phyloP scores from a whole-genome alignment of 2,329 filamentous ascomycete genomes.

The Cladosporium sphaerospermum region DNA sequence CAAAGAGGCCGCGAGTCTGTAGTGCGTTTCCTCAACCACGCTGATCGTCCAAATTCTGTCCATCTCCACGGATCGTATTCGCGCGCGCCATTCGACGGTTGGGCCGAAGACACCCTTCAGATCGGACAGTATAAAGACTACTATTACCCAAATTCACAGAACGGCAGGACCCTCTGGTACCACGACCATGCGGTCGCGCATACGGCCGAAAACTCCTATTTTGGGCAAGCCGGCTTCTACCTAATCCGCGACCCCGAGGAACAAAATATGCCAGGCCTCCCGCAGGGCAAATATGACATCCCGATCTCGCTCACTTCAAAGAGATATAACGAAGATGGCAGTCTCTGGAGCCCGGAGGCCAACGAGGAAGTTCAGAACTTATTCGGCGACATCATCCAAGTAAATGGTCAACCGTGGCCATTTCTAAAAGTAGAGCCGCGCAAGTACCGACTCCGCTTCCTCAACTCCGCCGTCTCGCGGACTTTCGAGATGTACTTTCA shows the following conservation, averaged over 20 bases:
- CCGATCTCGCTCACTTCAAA: conserved; percentile 47
- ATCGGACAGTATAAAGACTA: conserved; percentile 53
- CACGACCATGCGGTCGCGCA: conserved; percentile 40
- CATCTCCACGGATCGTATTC: conserved; percentile 53
- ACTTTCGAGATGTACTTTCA: conserved; percentile 46
- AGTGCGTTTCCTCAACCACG: conserved; percentile 50
- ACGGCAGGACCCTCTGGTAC: conserved; percentile 52
- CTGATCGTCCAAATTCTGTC: conserved; percentile 39
- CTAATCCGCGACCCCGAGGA: conserved; percentile 48
- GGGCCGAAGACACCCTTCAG: conserved; percentile 47
- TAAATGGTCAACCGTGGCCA: conserved; percentile 56
- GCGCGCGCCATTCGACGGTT: conserved; percentile 41
- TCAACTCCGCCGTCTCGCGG: conserved; percentile 44
- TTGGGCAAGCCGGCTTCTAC: conserved; percentile 52
- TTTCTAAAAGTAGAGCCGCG: conserved; percentile 53
- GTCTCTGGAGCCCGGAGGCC: conserved; percentile 41
- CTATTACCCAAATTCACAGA: conserved; percentile 54
- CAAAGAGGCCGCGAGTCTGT: conserved; percentile 46
- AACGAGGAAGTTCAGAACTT: conserved; percentile 38
- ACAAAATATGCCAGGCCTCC: conserved; percentile 41
- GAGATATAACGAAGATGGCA: conserved; percentile 46
- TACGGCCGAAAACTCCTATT: conserved; percentile 51
- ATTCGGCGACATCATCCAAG: conserved; percentile 53
- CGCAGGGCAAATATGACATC: conserved; percentile 49
- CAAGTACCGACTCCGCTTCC: conserved; percentile 53